These are phyloP conservation scores for Bonia amplexicaulis DNA, from an alignment of 176 grass and related monocot species.

Conservation along the genomic window DNA sequence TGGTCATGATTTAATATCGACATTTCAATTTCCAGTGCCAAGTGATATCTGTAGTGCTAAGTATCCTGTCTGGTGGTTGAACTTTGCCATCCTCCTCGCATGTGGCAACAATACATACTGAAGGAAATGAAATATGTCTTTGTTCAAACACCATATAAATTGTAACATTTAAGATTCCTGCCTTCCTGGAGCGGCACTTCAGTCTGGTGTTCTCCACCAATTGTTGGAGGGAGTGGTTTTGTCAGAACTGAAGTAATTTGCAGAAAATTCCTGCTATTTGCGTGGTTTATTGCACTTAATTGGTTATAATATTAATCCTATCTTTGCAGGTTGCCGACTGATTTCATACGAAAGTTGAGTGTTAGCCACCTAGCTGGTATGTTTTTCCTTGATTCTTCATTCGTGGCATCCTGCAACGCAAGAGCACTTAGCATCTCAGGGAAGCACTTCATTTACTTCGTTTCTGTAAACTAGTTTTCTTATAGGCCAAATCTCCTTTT, in stretches of 20 bases:
- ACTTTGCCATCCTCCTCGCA: not conserved
- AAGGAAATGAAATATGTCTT: not conserved
- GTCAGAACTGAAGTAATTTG: not conserved
- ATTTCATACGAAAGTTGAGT: not conserved
- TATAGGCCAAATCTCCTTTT: not conserved
- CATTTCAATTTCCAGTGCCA: not conserved
- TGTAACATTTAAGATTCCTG: not conserved
- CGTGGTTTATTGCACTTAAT: not conserved
- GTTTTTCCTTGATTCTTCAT: not conserved
- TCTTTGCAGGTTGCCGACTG: conserved; percentile 24
- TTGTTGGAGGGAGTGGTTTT: not conserved
- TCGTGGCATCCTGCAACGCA: not conserved
- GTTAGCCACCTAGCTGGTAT: not conserved
- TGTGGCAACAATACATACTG: not conserved
- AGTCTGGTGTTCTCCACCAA: not conserved
- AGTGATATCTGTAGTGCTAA: not conserved
- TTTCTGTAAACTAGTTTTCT: not conserved
- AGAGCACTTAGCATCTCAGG: not conserved
- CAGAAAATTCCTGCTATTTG: not conserved
- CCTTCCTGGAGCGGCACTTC: not conserved
- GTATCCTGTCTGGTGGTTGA: not conserved
- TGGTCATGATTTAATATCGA: not conserved
- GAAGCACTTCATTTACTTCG: not conserved
- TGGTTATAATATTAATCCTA: not conserved
- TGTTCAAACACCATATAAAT: not conserved